These are phyloP conservation scores for Magnolia changhungtana DNA, from an alignment of 164 flowering plant genomes.

Conservation along the genomic window DNA sequence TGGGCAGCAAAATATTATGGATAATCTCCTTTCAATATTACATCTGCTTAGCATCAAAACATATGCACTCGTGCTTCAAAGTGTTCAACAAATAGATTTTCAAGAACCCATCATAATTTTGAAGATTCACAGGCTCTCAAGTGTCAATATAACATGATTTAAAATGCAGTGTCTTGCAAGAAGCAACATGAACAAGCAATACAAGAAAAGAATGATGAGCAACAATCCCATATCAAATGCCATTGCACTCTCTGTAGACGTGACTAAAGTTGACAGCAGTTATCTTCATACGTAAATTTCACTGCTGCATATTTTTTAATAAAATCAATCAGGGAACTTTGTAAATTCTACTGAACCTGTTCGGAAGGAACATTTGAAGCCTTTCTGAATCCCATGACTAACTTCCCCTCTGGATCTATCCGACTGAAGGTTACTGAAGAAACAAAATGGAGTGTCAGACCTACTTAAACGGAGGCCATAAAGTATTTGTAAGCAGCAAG, in stretches of 20 bases:
- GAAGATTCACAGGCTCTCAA: neutral
- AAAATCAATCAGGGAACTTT: neutral
- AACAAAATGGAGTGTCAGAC: constrained; percentile 4
- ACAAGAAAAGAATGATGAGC: neutral
- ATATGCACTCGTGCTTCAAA: neutral
- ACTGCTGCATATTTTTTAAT: neutral
- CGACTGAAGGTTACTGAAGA: constrained; percentile 88
- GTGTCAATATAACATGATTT: neutral
- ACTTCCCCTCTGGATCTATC: constrained; percentile 83
- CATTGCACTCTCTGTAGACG: neutral
- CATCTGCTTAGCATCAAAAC: neutral
- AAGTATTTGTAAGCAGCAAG: neutral
- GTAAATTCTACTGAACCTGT: constrained; percentile 41
- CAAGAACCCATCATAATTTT: neutral
- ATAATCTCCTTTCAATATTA: neutral
- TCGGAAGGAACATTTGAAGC: constrained; percentile 52
- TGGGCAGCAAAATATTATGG: neutral
- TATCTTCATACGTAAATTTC: neutral
- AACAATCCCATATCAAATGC: neutral
- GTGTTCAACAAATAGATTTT: neutral
- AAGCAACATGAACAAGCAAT: neutral
- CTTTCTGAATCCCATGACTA: constrained; percentile 93
- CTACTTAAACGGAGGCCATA: neutral
- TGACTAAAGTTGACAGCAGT: too few species aligned
- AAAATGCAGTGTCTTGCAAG: neutral